Evolutionary conservation across 306 rosid species (phyloP).

Genomic region (Adenanthera pavonina): DNA sequence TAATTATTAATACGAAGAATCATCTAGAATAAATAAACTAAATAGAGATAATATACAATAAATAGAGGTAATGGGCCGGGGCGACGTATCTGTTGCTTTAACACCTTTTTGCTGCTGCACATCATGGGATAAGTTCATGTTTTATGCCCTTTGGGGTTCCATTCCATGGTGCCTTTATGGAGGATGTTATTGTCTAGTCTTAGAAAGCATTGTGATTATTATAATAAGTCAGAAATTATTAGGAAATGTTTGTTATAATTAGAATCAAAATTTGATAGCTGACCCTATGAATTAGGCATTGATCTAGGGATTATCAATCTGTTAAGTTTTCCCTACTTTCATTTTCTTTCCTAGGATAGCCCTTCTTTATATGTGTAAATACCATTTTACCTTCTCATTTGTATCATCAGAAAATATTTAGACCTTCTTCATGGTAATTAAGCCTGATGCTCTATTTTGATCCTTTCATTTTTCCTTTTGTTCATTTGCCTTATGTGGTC

Average conservation of each 20-base stretch:
- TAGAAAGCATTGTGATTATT: not conserved
- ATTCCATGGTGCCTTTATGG: not conserved
- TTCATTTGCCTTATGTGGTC: too few species aligned
- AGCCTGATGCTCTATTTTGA: too few species aligned
- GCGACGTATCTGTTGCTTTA: too few species aligned
- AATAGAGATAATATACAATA: too few species aligned
- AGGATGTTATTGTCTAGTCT: not conserved
- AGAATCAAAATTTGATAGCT: not conserved
- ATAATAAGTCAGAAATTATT: not conserved
- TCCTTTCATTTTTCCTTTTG: too few species aligned
- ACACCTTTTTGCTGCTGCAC: not conserved
- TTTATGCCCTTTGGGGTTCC: not conserved
- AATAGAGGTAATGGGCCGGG: too few species aligned
- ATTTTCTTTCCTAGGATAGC: not conserved
- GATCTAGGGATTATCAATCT: not conserved
- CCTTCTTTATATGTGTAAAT: not conserved
- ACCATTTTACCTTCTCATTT: not conserved
- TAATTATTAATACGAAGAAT: too few species aligned
- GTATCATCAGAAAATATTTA: too few species aligned
- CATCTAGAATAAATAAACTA: too few species aligned
- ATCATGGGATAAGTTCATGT: not conserved
- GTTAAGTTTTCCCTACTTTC: not conserved
- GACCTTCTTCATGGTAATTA: too few species aligned
- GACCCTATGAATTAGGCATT: not conserved
- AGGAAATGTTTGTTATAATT: not conserved